Evolutionary conservation across 1,139 yeast species (phyloP).

Genomic region (Petasospora rhodanensis): DNA sequence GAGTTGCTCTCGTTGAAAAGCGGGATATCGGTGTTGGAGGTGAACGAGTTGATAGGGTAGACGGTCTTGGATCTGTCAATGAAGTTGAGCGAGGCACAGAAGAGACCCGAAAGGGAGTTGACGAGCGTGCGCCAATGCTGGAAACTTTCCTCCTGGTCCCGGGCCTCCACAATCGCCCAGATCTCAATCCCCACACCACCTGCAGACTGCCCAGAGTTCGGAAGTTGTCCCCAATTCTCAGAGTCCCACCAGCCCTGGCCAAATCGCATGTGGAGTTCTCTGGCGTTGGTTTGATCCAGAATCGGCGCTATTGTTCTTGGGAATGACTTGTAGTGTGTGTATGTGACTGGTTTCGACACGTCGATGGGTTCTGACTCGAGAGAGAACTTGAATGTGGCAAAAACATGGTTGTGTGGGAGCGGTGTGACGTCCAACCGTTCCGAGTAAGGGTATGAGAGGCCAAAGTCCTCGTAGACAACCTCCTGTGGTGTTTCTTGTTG

Average conservation of each 20-base stretch:
- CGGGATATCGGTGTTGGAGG: conserved; percentile 28
- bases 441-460: conserved; percentile 38
- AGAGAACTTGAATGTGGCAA: conserved; percentile 66
- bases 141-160: conserved; percentile 48
- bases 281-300: conserved; percentile 57
- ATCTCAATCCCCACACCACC: conserved; percentile 98
- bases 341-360: conserved; percentile 27
- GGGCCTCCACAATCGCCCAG: conserved; percentile 81
- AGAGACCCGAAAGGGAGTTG: conserved; percentile 80
- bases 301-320: conserved; percentile 83
- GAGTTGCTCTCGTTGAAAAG: conserved; percentile 28
- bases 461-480: background rate
- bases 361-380: conserved; percentile 47
- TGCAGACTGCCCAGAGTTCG: conserved; percentile 61
- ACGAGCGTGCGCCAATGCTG: conserved; percentile 67
- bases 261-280: conserved; percentile 79
- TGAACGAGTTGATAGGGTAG: conserved; percentile 52
- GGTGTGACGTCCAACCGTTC: conserved; percentile 65
- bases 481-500: too few species aligned
- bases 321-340: conserved; percentile 64
- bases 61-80: conserved; percentile 80
- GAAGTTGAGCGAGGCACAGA: conserved; percentile 92
- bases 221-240: conserved; percentile 81
- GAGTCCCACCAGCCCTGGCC: conserved; percentile 97
- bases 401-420: conserved; percentile 61